Percentiles rank a stretch among this genome's conserved stretches.
Evolutionary conservation across 768 basidiomycete genomes (phyloP).

Genomic region (Russula sp.): DNA sequence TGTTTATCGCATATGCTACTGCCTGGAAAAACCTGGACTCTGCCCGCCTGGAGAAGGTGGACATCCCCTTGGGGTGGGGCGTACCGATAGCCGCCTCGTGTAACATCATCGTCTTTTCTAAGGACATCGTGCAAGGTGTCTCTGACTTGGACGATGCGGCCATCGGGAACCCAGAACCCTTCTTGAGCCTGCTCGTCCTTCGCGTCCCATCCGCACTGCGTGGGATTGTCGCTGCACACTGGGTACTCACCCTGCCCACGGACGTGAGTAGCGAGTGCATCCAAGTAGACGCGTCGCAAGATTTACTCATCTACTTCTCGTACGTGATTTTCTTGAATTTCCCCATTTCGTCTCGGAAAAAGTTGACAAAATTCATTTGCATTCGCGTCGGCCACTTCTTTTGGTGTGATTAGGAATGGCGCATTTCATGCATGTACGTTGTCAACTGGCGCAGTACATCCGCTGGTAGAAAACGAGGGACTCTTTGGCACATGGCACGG

Average conservation of each 20-base stretch:
- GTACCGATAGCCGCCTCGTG: constrained; percentile 1
- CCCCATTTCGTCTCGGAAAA: not conserved
- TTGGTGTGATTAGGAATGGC: not conserved
- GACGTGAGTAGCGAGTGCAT: not conserved
- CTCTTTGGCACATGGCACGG: not conserved
- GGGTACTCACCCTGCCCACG: not conserved
- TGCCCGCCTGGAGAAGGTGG: not conserved
- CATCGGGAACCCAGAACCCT: not conserved
- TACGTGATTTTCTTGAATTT: not conserved
- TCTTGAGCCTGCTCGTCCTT: not conserved
- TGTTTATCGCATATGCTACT: not conserved
- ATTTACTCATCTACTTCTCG: constrained; percentile 9
- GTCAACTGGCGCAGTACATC: not conserved
- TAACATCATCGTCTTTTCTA: constrained; percentile 9
- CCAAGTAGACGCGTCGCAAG: constrained; percentile 11
- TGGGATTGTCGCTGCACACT: constrained; percentile 1
- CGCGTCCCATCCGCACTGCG: constrained; percentile 5
- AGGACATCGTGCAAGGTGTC: not conserved
- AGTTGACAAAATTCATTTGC: too few relatives aligned
- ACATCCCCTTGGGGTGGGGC: not conserved
- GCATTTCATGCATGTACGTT: constrained; percentile 1
- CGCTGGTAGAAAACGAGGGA: too few relatives aligned
- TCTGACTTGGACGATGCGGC: not conserved
- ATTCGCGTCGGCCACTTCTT: not conserved
- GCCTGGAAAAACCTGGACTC: constrained; percentile 2